These are phyloP conservation scores for Dacryopinax primogenitus DNA, from an alignment of 768 basidiomycete species.

Conservation along the genomic window DNA sequence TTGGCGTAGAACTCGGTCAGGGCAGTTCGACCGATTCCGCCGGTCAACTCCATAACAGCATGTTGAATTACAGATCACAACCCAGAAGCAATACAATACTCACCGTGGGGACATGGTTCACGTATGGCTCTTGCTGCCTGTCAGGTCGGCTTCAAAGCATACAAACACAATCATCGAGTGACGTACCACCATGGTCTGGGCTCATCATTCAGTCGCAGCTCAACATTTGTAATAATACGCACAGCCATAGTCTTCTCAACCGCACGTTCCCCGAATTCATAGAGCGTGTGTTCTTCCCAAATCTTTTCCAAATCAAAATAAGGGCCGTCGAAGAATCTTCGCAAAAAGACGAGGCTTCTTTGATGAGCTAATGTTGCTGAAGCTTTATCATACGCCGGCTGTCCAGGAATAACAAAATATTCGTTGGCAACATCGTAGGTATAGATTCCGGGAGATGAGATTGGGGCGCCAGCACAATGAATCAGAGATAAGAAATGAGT, in stretches of 20 bases:
- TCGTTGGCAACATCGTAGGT: not conserved
- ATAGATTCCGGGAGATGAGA: not conserved
- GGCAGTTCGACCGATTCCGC: conserved; percentile 39
- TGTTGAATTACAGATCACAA: not conserved
- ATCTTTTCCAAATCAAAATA: conserved; percentile 46
- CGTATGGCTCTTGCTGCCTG: conserved; percentile 35
- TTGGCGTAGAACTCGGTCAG: conserved; percentile 39
- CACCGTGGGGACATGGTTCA: conserved; percentile 44
- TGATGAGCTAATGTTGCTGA: conserved; percentile 13
- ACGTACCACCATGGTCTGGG: conserved; percentile 1
- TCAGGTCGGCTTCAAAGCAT: not conserved
- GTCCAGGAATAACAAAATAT: conserved; percentile 9
- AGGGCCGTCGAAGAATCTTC: conserved; percentile 29
- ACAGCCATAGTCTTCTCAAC: conserved; percentile 25
- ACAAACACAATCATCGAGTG: not conserved
- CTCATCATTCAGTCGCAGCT: not conserved
- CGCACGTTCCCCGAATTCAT: conserved; percentile 39
- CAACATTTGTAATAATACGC: conserved; percentile 12
- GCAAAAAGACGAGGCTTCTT: conserved; percentile 16
- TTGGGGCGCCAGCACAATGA: not conserved
- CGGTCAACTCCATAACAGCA: conserved; percentile 32
- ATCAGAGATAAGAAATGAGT: not conserved
- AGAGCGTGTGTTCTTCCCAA: conserved; percentile 47
- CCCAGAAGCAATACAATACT: not conserved
- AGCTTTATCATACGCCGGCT: conserved; percentile 10